Evolutionary conservation across 1,284 basidiomycete genomes (phyloP), one percentile per base, ranked within the genome.

Genomic region (Leccinum angustisporum): DNA sequence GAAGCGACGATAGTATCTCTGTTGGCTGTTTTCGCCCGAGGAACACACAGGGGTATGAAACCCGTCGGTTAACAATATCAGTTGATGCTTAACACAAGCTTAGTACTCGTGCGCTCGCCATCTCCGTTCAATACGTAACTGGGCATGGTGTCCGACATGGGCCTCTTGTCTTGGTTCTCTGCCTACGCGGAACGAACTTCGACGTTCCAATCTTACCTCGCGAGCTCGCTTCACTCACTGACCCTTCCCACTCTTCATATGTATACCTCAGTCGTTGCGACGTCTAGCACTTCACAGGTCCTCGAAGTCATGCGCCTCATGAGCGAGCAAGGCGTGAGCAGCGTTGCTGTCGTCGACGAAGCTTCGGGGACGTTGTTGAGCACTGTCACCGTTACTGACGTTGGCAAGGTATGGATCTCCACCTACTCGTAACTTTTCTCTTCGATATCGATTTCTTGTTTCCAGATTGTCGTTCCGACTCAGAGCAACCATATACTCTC

Each of bases 301-400:
- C 76, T 91, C 36, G 86, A 91, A 72, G 89, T 89, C 5, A 92
- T 92, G 90, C 83, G 79, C 61, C 77, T 88, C 33, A 91, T 92
- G 90, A 90, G 88, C 68, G 87, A 90, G 65, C 82, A 87, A 70
- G 90, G 90, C 21, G 89, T 92, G 40, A 90, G 90, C 71, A 90
- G 87, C 66, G 78, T 91, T 54, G 90, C 90, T 21, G 86, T 92
- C 7, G 71, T 90, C 5, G 86, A 90, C 56, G 87, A 88, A 58
- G 85, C 84, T 34, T 65, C 55, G 4, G 72, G 86, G 4, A 78
- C 75, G 34, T 74, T 92, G 52, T 72, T 90, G 63, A 90, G 90
- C 65, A 87, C 88, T 4, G 84, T 92, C 34, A 91, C 87, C 68
- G 90, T 91, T 3, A 91, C 88, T 8, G 90, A 92, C 70, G 79